Evolutionary conservation across 306 rosid species (phyloP), one percentile per base, ranked within the genome.

Genomic region (Acacia confusa): DNA sequence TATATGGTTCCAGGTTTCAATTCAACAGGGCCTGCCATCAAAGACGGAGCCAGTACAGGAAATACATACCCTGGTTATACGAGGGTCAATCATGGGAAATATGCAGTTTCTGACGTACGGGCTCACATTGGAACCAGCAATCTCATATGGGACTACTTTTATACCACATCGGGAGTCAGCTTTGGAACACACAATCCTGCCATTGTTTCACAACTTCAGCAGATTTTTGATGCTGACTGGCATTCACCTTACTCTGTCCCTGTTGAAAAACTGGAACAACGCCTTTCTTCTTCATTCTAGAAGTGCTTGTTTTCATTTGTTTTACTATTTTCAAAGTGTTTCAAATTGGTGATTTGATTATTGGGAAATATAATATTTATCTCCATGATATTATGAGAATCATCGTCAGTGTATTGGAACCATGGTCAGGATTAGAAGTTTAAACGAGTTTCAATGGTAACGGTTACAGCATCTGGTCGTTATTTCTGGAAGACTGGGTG

Each of bases 111-210:
- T 19, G 85, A 93, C 67, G 87, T 82, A 38, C 87, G 97, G 75
- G 98, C 99, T 4, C 92, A 95, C 69, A 86, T 95, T 74, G 95
- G 97, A 22, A 95, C 97, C 16, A 95, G 98, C 86, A 95, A 93
- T 85, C 97, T 95, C 77, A 60, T 88, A 22, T 93, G 99, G 99
- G 98, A 95, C 85, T 95, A 95, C 85, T 95, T 93, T 75, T 93
- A 92, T 55, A 84, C 90, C 22, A 95, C 97, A 67, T 86, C 94
- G 28, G 99, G 98, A 22, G 91, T 95, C 78, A 93, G 99, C 83
- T 95, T 95, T 70, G 99, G 99, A 53, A 89, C 97, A 50, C 77
- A 90, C 81, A 93, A 86, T 77, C 85, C 94, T 78, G 93, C 92
- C 68, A 85, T 95, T 74, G 89, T 95, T 65, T 83, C 90, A 9